Base-by-base conservation (phyloP, 2,329 filamentous ascomycete species). In the Epicoccum nigrum region DNA sequence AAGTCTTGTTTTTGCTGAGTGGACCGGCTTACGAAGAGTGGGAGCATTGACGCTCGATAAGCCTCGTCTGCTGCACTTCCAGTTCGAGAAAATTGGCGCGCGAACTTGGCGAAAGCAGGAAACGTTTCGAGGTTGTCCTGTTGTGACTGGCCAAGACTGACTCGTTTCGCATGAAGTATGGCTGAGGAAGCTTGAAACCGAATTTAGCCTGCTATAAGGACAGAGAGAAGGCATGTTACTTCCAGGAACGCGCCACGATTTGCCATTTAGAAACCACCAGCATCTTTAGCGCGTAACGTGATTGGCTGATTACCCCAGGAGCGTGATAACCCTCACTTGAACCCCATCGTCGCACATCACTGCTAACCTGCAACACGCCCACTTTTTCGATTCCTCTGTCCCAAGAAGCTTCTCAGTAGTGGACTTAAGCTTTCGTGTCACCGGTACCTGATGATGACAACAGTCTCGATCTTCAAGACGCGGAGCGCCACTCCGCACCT, bases 131-230 rank as follows among this genome's bases (percentile, higher is more conserved):
- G 32, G 56, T 48, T 50, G 44, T 39, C 32, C 55, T 58, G 62
- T 56, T 56, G 56, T 61, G 54, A 63, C 57, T 50, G 34, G 68
- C 69, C 65, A 69, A 70, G 58, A 57, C 60, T 61, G 62, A 60
- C 56, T 56, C 52, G 56, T 56, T 45, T 52, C 44, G 41, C 58
- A 63, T 60, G 62, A 62, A 60, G 54, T 57, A 60, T 56, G 56
- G 61, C 59, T 47, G 48, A 53, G 53, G 51, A 51, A 51, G 47
- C 58, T 59, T 65, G 59, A 59, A 69, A 69, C 65, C 37, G 54
- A 52, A 49, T 47, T 40, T 51, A 51, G 46, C 56, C 54, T 47
- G 39, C 43, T 45, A 44, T 35, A 28, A 9, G 21, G 4, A n/a
- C 9, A 13, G 40, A 51, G 61, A 56, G 55, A 54, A 50, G 56